These are phyloP conservation scores for Spergularia azorica DNA, from an alignment of 179 eudicot genomes.

Conservation along the genomic window DNA sequence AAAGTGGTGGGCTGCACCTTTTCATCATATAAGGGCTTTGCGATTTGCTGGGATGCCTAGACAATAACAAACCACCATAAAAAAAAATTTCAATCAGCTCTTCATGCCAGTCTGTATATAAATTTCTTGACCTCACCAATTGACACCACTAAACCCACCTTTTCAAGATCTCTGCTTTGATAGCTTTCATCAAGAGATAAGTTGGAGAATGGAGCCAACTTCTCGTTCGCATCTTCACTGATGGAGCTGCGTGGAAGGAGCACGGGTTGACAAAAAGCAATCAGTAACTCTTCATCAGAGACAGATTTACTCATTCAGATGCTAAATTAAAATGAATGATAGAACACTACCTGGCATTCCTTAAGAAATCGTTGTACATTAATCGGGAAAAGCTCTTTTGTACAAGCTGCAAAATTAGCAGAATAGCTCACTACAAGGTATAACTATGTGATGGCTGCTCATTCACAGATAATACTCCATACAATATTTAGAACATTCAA, in stretches of 20 bases:
- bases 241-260: conserved; percentile 55
- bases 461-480: too few species aligned
- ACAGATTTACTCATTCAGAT: neutral
- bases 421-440: neutral
- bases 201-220: conserved; percentile 71
- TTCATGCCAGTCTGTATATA: neutral
- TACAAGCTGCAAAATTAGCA: conserved; percentile 72
- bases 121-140: neutral
- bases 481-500: neutral
- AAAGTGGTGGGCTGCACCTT: conserved; percentile 86
- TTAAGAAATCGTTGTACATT: conserved; percentile 69
- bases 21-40: conserved; percentile 74
- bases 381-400: conserved; percentile 96
- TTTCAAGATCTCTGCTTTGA: conserved; percentile 96
- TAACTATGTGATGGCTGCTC: conserved; percentile 1
- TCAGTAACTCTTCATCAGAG: neutral
- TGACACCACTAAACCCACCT: conserved; percentile 43
- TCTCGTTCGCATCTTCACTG: conserved; percentile 74
- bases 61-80: conserved; percentile 1
- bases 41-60: conserved; percentile 79
- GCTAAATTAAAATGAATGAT: neutral
- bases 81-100: neutral
- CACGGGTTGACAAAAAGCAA: conserved; percentile 11
- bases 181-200: conserved; percentile 78
- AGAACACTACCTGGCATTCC: conserved; percentile 71